phyloP scores from a whole-genome alignment of 2,329 filamentous ascomycete species.

The Diatrype stigma region DNA sequence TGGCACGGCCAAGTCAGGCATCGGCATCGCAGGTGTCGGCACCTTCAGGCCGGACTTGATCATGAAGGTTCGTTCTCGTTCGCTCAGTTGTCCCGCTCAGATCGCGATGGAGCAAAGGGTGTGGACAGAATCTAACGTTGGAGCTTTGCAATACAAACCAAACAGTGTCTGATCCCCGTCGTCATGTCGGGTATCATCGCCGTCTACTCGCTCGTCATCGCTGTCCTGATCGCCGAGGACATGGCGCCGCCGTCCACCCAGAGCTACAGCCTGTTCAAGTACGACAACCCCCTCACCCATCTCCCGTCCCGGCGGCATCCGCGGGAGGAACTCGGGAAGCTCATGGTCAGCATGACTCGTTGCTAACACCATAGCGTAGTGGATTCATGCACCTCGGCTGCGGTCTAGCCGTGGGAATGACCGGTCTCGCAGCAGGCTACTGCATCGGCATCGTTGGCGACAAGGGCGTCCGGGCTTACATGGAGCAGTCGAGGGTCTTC shows the following conservation, averaged over 20 bases:
- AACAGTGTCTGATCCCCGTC: conserved; percentile 75
- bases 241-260: conserved; percentile 65
- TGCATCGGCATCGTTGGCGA: conserved; percentile 95
- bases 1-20: conserved; percentile 83
- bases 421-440: conserved; percentile 91
- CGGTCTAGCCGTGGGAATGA: conserved; percentile 85
- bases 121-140: conserved; percentile 8
- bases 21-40: conserved; percentile 81
- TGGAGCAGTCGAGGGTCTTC: conserved; percentile 93
- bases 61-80: conserved; percentile 71
- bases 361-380: conserved; percentile 37
- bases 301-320: neutral
- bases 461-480: conserved; percentile 87
- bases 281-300: conserved; percentile 28
- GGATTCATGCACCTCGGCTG: conserved; percentile 93
- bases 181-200: conserved; percentile 99
- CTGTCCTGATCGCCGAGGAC: conserved; percentile 91
- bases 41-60: conserved; percentile 83
- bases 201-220: conserved; percentile 94
- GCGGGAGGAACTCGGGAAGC: neutral
- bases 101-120: conserved; percentile 1
- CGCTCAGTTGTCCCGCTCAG: no score
- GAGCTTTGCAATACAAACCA: neutral
- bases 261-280: conserved; percentile 82
- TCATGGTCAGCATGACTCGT: neutral